These are phyloP conservation scores for Pseudisothecium myosuroides DNA, from an alignment of 225 moss, liverwort and hornwort species.

Conservation along the genomic window DNA sequence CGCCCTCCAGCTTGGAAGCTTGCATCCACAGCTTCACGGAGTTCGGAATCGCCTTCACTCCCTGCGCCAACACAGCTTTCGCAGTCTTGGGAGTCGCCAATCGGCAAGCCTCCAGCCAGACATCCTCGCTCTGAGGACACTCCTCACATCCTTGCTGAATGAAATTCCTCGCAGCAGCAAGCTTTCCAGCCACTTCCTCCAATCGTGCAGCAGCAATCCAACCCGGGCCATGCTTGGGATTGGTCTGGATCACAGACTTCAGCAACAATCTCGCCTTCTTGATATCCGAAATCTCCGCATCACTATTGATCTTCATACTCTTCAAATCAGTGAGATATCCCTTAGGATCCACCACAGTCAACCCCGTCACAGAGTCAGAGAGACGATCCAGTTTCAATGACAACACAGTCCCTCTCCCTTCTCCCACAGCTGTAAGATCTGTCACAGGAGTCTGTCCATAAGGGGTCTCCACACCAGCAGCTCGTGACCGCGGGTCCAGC, in stretches of 20 bases:
- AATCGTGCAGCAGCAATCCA: slow-evolving; percentile 92
- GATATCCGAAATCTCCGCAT: slow-evolving; percentile 94
- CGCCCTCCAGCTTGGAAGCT: slow-evolving; percentile 62
- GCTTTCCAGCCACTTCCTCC: slow-evolving; percentile 91
- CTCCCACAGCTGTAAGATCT: slow-evolving; percentile 94
- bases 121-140: slow-evolving; percentile 86
- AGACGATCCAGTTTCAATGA: slow-evolving; percentile 74
- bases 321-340: slow-evolving; percentile 93
- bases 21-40: slow-evolving; percentile 99
- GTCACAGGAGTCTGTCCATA: slow-evolving; percentile 95
- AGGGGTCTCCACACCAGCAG: slow-evolving; percentile 79
- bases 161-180: slow-evolving; percentile 75
- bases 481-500: slow-evolving; percentile 74
- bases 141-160: slow-evolving; percentile 90
- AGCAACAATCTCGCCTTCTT: slow-evolving; percentile 85
- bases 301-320: slow-evolving; percentile 90
- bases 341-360: slow-evolving; percentile 89
- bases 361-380: slow-evolving; percentile 78
- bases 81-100: slow-evolving; percentile 67
- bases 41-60: slow-evolving; percentile 84
- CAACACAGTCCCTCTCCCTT: slow-evolving; percentile 83
- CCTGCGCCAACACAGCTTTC: slow-evolving; percentile 84
- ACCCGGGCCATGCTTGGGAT: slow-evolving; percentile 83
- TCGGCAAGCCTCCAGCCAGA: slow-evolving; percentile 81
- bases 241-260: slow-evolving; percentile 88